Base-by-base conservation (phyloP, 306 rosid genomes). In the Ziziphus jujuba region DNA sequence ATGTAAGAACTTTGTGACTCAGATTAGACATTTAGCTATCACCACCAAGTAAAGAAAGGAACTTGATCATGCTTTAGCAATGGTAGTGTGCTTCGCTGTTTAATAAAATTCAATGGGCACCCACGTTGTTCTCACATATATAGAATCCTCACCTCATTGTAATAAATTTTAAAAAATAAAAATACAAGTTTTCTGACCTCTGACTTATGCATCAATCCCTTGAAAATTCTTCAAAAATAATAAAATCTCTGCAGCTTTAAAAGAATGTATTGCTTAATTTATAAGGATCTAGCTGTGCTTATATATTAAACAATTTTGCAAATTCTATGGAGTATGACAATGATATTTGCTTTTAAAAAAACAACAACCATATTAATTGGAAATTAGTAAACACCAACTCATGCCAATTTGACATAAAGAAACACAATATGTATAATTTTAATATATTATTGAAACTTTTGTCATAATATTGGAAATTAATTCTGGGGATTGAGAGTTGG, bases 401-500 rank as follows among this genome's bases (percentile, higher is more conserved):
- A 44, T 44, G 49, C 49, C 49, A 44, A 44, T 44, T 44, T 8
- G 16, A 44, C 6, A 9, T 44, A 8, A 44, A 9, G 2, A 14
- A 44, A 8, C 49, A 8, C 49, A 8, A 44, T n/a, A n/a, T n/a
- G n/a, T n/a, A n/a, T n/a, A n/a, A n/a, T n/a, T n/a, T 8, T 40
- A 8, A 8, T 8, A 40, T 8, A 9, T 8, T 40, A 40, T 40
- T 10, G 1, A 40, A 40, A 28, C 33, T 40, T 9, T 40, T 10
- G 12, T 40, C 1, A 40, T 40, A 40, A 40, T 40, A 40, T 40
- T 40, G 45, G 12, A 73, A 78, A 55, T 82, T 64, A 51, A 45
- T 24, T 69, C 33, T 83, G 53, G 87, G 84, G 84, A 82, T 82
- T 40, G 76, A 76, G 72, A 44, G 64, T 62, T 69, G 78, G 66